These are phyloP conservation scores for Chimonanthus salicifolius DNA, from an alignment of 164 flowering plant genomes.

Conservation along the genomic window DNA sequence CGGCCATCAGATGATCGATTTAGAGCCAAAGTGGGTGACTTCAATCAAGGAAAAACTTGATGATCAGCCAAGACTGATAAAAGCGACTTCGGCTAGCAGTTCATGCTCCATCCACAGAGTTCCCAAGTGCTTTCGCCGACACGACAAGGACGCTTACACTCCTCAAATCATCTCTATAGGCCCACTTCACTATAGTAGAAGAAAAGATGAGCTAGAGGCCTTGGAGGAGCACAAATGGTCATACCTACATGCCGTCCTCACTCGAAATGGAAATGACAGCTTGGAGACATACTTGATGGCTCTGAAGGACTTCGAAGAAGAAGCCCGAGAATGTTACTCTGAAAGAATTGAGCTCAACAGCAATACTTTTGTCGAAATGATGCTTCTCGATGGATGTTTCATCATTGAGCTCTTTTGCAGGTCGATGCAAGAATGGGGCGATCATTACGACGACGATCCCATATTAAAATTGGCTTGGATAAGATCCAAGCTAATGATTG, in stretches of 20 bases:
- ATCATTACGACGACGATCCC: background rate
- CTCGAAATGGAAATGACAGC: background rate
- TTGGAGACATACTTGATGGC: background rate
- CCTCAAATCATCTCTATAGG: conserved; percentile 1
- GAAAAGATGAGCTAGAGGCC: background rate
- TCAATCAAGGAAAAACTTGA: background rate
- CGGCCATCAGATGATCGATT: too few relatives aligned
- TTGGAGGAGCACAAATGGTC: conserved; percentile 4
- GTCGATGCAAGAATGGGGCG: conserved; percentile 21
- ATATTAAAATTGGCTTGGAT: background rate
- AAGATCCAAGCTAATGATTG: background rate
- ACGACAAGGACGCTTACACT: background rate
- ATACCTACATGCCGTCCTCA: background rate
- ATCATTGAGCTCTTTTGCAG: conserved; percentile 17
- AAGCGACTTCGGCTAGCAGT: background rate
- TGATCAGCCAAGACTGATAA: background rate
- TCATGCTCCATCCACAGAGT: conserved; percentile 4
- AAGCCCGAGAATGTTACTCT: conserved; percentile 41
- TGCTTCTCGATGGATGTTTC: conserved; percentile 3
- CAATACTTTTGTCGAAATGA: conserved; percentile 17
- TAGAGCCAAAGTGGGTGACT: background rate
- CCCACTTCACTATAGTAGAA: background rate
- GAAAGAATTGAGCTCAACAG: conserved; percentile 27
- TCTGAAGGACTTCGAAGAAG: conserved; percentile 2
- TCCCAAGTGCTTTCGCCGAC: background rate